These are phyloP conservation scores for Noccaea caerulescens DNA, from an alignment of 345 rosid species.

Conservation along the genomic window DNA sequence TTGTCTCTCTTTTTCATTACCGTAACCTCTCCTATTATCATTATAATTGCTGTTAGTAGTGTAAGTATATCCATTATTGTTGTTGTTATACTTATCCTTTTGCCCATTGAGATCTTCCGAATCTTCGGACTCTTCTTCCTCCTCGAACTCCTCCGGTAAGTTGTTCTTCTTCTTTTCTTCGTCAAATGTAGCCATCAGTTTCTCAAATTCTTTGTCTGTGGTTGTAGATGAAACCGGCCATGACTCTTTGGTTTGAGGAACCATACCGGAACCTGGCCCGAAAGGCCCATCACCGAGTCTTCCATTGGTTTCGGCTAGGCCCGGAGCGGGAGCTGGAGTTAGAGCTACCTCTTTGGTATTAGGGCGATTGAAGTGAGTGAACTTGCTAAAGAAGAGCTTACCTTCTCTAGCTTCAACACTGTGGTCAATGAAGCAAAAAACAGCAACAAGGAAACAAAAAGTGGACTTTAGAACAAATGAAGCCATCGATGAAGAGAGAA, in stretches of 20 bases:
- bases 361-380: slow-evolving; percentile 42
- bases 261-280: slow-evolving; percentile 51
- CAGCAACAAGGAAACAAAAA: slow-evolving; percentile 37
- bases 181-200: slow-evolving; percentile 49
- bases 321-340: slow-evolving; percentile 36
- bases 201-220: slow-evolving; percentile 41
- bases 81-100: slow-evolving; percentile 30
- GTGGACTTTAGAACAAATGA: slow-evolving; percentile 21
- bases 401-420: slow-evolving; percentile 61
- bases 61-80: slow-evolving; percentile 36
- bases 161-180: slow-evolving; percentile 40
- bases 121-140: slow-evolving; percentile 30
- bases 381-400: slow-evolving; percentile 62
- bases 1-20: slow-evolving; percentile 47
- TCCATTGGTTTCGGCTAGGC: slow-evolving; percentile 39
- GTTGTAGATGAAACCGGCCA: slow-evolving; percentile 42
- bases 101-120: slow-evolving; percentile 32
- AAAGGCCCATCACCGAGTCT: slow-evolving; percentile 50
- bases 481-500: slow-evolving; percentile 47
- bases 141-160: slow-evolving; percentile 36
- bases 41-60: slow-evolving; percentile 16
- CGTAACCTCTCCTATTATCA: slow-evolving; percentile 41
- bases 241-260: slow-evolving; percentile 52
- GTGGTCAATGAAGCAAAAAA: slow-evolving; percentile 34
- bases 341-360: slow-evolving; percentile 17